Base-by-base conservation (phyloP, 768 basidiomycete species). In the Boletus rufocinnamomeus region DNA sequence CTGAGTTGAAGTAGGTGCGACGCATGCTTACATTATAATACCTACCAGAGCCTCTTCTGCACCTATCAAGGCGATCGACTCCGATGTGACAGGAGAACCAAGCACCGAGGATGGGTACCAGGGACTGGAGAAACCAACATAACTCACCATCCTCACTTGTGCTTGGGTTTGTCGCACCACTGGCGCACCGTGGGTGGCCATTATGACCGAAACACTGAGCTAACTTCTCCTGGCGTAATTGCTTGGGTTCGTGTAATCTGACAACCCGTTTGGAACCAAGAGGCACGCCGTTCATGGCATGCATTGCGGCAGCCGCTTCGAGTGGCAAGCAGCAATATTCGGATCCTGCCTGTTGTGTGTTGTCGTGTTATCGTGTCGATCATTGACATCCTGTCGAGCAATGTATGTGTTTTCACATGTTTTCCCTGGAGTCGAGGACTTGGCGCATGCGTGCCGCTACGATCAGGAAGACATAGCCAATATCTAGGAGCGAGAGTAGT, bases 161-260 rank as follows among this genome's bases (percentile, higher is more conserved):
- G 3, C 90, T 85, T 16, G 93, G 93, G 68, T 90, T 92, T 1
- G 91, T 93, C 10, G 91, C 90, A 14, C 93, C 93, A 65, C 89
- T 91, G 3, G 87, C 83, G 59, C 80, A 87, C 61, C 90, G 82
- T 13, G 90, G 91, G 65, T 93, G 92, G 17, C 87, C 87, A 65
- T 89, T 91, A 63, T 87, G 84, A 49, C 78, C 84, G 66, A 90
- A 93, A n/a, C 91, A 80, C 56, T 88, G 87, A 16, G 91, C 91
- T 10, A 94, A 79, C 63, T 94, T 93, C 75, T 93, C 91, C 69
- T 93, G 89, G 23, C 94, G 83, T 21, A 94, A 74, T 69, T 93
- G 90, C 70, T 93, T 95, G 11, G 93, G 93, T 72, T 95, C 94
- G 63, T 95, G 93, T 52, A 95, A 75, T 43, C 94, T 84, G 28